These are phyloP conservation scores for Erodium moschatum DNA, from an alignment of 441 rosid species.

Conservation along the genomic window DNA sequence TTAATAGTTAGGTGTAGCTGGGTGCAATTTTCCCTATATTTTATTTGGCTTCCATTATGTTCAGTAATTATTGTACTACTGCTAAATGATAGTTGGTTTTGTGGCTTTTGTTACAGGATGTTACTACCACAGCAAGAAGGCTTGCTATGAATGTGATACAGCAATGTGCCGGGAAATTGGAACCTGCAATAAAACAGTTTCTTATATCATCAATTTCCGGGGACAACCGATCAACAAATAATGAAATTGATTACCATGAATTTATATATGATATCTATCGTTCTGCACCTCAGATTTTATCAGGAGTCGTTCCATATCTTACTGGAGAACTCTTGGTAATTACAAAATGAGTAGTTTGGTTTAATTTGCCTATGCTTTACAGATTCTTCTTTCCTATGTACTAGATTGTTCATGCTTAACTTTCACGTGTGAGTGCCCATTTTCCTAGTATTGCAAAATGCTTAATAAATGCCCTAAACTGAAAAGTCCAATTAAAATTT, in stretches of 20 bases:
- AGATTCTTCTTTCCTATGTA: not conserved
- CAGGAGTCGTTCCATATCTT: constrained; percentile 85
- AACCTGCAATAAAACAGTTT: constrained; percentile 78
- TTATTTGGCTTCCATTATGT: constrained; percentile 5
- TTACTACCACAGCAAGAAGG: constrained; percentile 59
- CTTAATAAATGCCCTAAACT: not conserved
- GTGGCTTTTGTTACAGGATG: constrained; percentile 44
- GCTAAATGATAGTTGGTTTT: constrained; percentile 24
- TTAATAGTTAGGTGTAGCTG: no score
- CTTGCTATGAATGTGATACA: constrained; percentile 91
- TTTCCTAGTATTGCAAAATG: not conserved
- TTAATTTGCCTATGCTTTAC: not conserved
- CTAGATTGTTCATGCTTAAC: not conserved
- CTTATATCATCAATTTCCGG: constrained; percentile 87
- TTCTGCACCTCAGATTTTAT: constrained; percentile 80
- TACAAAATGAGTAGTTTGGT: constrained; percentile 14
- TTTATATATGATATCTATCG: constrained; percentile 73
- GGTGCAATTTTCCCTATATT: no score
- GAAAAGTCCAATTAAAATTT: not conserved
- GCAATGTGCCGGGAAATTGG: constrained; percentile 79
- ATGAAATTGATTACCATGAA: constrained; percentile 76
- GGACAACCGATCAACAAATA: constrained; percentile 47
- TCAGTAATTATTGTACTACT: not conserved
- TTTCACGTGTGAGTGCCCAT: not conserved
- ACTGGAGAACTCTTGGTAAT: constrained; percentile 96